Percentiles rank a stretch among this genome's conserved stretches.
These are phyloP conservation scores for Fusarium lyarnte DNA, from an alignment of 2,329 filamentous ascomycete species.

Conservation along the genomic window DNA sequence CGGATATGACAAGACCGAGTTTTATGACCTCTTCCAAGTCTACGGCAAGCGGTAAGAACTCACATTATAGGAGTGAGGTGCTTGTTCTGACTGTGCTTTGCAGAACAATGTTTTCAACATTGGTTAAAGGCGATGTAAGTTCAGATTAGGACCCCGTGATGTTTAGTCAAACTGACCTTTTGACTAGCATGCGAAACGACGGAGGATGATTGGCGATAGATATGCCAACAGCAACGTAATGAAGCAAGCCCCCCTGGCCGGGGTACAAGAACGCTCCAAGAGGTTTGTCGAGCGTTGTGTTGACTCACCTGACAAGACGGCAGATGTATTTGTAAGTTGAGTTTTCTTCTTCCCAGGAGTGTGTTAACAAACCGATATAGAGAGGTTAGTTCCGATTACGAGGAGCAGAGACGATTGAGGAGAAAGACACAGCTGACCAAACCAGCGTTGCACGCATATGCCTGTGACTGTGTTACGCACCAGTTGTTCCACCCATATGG, in stretches of 20 bases:
- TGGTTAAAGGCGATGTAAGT: slow-evolving; percentile 63
- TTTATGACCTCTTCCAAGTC: slow-evolving; percentile 69
- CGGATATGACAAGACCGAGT: slow-evolving; percentile 72
- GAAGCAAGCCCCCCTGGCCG: slow-evolving; percentile 62
- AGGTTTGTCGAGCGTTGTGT: slow-evolving; percentile 65
- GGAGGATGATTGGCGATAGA: slow-evolving; percentile 70
- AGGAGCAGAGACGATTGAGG: background rate
- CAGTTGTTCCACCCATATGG: slow-evolving; percentile 76
- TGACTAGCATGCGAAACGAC: slow-evolving; percentile 68
- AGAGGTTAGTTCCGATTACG: slow-evolving; percentile 42
- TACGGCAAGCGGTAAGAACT: slow-evolving; percentile 62
- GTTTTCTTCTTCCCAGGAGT: too few relatives aligned
- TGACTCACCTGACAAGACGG: slow-evolving; percentile 53
- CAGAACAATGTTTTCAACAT: slow-evolving; percentile 69
- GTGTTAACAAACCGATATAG: slow-evolving; percentile 33
- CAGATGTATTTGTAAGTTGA: slow-evolving; percentile 69
- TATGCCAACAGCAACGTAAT: slow-evolving; percentile 76
- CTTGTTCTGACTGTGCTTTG: background rate
- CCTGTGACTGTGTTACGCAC: slow-evolving; percentile 74
- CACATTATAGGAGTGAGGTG: background rate
- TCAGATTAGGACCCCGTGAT: background rate
- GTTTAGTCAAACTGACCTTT: background rate
- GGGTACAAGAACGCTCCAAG: slow-evolving; percentile 65
- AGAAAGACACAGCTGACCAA: slow-evolving; percentile 25
- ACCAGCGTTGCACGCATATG: slow-evolving; percentile 68